Base-by-base conservation (phyloP, 2,329 filamentous ascomycete species). In the Periglandula ipomoeae region DNA sequence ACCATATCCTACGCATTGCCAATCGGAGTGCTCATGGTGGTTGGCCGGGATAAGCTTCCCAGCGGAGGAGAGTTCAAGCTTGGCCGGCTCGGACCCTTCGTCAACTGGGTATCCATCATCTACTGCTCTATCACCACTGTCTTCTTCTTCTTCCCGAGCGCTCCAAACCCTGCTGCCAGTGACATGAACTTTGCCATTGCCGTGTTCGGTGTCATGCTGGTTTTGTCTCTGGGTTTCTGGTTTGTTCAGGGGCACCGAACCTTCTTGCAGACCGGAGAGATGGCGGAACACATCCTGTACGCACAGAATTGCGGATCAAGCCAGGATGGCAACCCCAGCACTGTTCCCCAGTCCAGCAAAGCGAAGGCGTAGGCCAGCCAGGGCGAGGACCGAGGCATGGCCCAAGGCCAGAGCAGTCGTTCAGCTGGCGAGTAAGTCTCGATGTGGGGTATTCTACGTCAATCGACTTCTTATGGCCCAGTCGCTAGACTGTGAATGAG, bases 161-260 rank as follows among this genome's bases (percentile, higher is more conserved):
- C 49, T 0, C 75, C 75, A 0, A 68, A 69, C 50, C 75, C 75
- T 0, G 52, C 66, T 0, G 58, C 64, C 0, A 60, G 62, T n/a
- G 73, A 78, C 51, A 78, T 78, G 75, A 79, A 79, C 58, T 79
- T 72, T 55, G 75, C 76, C 5, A 77, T 78, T 54, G 75, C 71
- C 1, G 75, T 78, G 1, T 78, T 79, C 54, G 75, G 73, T 1
- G 66, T 78, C 20, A 76, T 78, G 74, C 53, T 78, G 46, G 62
- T 76, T 3, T 64, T 78, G 7, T 65, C 73, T 0, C 35, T 76
- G 1, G 65, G 60, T 0, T 78, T 78, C 51, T 79, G 75, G 74
- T 61, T 76, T 34, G 46, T 74, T 35, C 67, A 69, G 55, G 75
- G 75, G 1, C 65, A 66, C 22, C 43, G 43, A n/a, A 56, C 55